Conservation (phyloP, 768 basidiomycete genomes). For the Termitomyces sp. region DNA sequence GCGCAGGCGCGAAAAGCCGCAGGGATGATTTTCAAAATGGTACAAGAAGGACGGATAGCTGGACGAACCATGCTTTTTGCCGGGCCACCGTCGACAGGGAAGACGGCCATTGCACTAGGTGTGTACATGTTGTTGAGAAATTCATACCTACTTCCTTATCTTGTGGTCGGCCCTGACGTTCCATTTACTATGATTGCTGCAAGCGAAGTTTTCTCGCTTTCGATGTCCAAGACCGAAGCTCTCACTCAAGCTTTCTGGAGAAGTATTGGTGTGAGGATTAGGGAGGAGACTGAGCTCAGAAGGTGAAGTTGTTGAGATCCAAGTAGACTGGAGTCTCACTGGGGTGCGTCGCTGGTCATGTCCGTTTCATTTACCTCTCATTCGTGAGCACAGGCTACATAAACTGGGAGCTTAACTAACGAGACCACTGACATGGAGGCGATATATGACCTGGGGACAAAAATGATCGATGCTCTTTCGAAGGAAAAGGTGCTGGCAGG, state of each 20-base stretch:
- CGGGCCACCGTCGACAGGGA: slow-evolving; percentile 94
- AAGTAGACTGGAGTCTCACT: slow-evolving; percentile 94
- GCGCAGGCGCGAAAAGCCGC: slow-evolving; percentile 95
- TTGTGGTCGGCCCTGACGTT: slow-evolving; percentile 72
- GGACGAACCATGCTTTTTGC: slow-evolving; percentile 96
- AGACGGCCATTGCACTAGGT: slow-evolving; percentile 98
- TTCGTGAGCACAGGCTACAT: slow-evolving; percentile 65
- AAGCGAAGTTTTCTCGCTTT: slow-evolving; percentile 96
- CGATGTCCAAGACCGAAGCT: slow-evolving; percentile 98
- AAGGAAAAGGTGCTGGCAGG: slow-evolving; percentile 96
- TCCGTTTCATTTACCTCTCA: neutral
- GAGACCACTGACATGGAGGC: slow-evolving; percentile 99
- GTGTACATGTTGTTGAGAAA: slow-evolving; percentile 16
- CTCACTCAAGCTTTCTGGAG: slow-evolving; percentile 94
- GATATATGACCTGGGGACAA: slow-evolving; percentile 95
- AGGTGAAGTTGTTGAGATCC: slow-evolving; percentile 97
- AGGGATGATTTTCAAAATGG: slow-evolving; percentile 97
- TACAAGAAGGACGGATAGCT: slow-evolving; percentile 92
- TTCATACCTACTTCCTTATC: neutral
- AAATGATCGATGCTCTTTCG: slow-evolving; percentile 97
- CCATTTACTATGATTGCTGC: slow-evolving; percentile 98
- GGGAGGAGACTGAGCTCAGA: slow-evolving; percentile 95
- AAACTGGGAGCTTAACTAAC: slow-evolving; percentile 95
- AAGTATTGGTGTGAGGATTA: slow-evolving; percentile 95
- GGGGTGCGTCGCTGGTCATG: slow-evolving; percentile 51